These are phyloP conservation scores for Zygoascus ofunaensis DNA, from an alignment of 805 yeast genomes.

Conservation along the genomic window DNA sequence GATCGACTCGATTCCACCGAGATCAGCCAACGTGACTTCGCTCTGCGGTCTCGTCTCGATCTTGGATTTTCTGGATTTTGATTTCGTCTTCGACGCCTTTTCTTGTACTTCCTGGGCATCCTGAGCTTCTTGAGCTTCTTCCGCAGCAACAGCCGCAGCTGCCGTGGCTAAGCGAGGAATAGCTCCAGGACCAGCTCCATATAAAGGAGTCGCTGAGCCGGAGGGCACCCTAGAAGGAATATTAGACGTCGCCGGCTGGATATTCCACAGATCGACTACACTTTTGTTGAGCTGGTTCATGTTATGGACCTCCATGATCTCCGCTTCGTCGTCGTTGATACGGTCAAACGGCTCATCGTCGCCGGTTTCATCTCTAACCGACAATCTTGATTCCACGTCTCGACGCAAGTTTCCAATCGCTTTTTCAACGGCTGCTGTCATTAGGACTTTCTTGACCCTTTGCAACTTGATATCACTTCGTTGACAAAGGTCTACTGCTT, in stretches of 20 bases:
- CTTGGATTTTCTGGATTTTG: conserved; percentile 48
- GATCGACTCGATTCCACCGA: conserved; percentile 88
- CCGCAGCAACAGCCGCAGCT: conserved; percentile 15
- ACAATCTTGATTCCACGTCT: conserved; percentile 36
- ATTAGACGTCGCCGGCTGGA: conserved; percentile 14
- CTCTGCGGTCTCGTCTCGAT: conserved; percentile 51
- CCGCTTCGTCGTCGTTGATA: conserved; percentile 29
- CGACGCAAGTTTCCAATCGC: conserved; percentile 49
- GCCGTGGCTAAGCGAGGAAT: too few relatives aligned
- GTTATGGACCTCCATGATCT: conserved; percentile 52
- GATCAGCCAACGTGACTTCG: conserved; percentile 50
- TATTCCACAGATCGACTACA: conserved; percentile 61
- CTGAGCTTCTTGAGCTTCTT: conserved; percentile 28
- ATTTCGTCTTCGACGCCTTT: conserved; percentile 32
- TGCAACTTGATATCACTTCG: conserved; percentile 55
- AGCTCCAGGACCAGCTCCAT: not conserved
- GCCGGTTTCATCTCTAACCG: conserved; percentile 36
- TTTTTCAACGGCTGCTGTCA: conserved; percentile 57
- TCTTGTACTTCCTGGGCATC: too few relatives aligned
- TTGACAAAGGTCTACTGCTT: conserved; percentile 36
- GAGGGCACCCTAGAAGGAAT: conserved; percentile 8
- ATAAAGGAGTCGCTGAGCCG: conserved; percentile 2
- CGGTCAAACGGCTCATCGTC: conserved; percentile 24
- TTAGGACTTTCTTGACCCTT: conserved; percentile 54
- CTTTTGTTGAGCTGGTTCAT: conserved; percentile 66